Percentiles rank a stretch among this genome's conserved stretches.
Evolutionary conservation across 805 yeast genomes (phyloP).

Genomic region (Alloascoidea hylecoeti): DNA sequence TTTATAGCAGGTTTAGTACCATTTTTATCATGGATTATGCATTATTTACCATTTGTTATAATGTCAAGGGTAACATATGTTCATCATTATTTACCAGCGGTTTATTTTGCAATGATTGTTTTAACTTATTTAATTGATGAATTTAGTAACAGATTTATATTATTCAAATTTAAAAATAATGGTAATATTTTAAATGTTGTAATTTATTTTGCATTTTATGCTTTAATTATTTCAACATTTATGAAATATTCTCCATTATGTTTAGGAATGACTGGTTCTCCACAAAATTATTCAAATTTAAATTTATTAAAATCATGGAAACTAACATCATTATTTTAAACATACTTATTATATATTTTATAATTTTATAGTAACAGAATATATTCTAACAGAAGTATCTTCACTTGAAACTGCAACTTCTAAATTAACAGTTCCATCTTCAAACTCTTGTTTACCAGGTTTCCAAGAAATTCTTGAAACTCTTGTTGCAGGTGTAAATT

Average conservation of each 20-base stretch:
- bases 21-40: slow-evolving; percentile 71
- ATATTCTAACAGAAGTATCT: slow-evolving; percentile 47
- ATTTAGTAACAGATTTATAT: neutral
- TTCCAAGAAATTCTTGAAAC: slow-evolving; percentile 52
- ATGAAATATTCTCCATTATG: slow-evolving; percentile 39
- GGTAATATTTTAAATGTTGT: slow-evolving; percentile 9
- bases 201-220: slow-evolving; percentile 27
- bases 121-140: slow-evolving; percentile 11
- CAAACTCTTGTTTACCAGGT: slow-evolving; percentile 8
- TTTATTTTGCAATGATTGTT: slow-evolving; percentile 44
- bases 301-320: slow-evolving; percentile 33
- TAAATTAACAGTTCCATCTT: slow-evolving; percentile 13
- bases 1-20: slow-evolving; percentile 57
- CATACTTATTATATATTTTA: too few species aligned
- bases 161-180: neutral
- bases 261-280: slow-evolving; percentile 48
- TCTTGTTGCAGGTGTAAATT: slow-evolving; percentile 44
- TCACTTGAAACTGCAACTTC: slow-evolving; percentile 47
- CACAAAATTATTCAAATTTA: slow-evolving; percentile 22
- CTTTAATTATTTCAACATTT: slow-evolving; percentile 32
- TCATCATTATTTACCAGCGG: slow-evolving; percentile 76
- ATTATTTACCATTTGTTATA: slow-evolving; percentile 58
- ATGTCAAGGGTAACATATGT: slow-evolving; percentile 87
- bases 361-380: slow-evolving; percentile 7
- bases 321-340: too few species aligned